phyloP scores from a whole-genome alignment of 805 yeast genomes.

The Lachancea dasiensis region DNA sequence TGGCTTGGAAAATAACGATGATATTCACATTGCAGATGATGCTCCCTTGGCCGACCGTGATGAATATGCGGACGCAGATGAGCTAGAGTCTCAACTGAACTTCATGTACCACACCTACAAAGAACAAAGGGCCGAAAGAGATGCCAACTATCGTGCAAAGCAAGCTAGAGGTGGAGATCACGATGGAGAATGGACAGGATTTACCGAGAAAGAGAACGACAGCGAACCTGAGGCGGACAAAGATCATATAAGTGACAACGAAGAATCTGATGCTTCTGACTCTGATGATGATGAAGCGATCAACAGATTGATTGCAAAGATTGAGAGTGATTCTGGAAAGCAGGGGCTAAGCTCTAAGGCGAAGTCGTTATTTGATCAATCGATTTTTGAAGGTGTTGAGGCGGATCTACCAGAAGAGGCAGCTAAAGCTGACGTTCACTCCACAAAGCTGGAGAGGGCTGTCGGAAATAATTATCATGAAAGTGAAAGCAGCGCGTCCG shows the following conservation, averaged over 20 bases:
- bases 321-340: conserved; percentile 44
- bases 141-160: conserved; percentile 64
- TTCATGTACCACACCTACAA: conserved; percentile 73
- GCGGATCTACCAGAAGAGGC: conserved; percentile 30
- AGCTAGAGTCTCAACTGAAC: conserved; percentile 76
- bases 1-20: conserved; percentile 49
- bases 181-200: conserved; percentile 77
- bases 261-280: conserved; percentile 40
- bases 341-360: conserved; percentile 38
- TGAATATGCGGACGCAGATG: conserved; percentile 47
- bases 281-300: conserved; percentile 72
- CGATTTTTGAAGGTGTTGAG: conserved; percentile 46
- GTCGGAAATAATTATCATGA: conserved; percentile 16
- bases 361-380: conserved; percentile 43
- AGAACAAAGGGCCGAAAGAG: conserved; percentile 58
- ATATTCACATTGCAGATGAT: conserved; percentile 48
- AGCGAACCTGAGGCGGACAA: conserved; percentile 29
- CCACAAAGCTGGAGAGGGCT: conserved; percentile 15
- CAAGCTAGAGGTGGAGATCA: conserved; percentile 68
- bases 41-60: conserved; percentile 31
- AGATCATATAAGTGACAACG: conserved; percentile 40
- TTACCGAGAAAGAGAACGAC: conserved; percentile 43
- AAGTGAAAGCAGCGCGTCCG: conserved; percentile 17
- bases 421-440: conserved; percentile 22
- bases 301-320: conserved; percentile 49